These are phyloP conservation scores for Gamarada debralockiae DNA, from an alignment of 495 filamentous ascomycete species.

Conservation along the genomic window DNA sequence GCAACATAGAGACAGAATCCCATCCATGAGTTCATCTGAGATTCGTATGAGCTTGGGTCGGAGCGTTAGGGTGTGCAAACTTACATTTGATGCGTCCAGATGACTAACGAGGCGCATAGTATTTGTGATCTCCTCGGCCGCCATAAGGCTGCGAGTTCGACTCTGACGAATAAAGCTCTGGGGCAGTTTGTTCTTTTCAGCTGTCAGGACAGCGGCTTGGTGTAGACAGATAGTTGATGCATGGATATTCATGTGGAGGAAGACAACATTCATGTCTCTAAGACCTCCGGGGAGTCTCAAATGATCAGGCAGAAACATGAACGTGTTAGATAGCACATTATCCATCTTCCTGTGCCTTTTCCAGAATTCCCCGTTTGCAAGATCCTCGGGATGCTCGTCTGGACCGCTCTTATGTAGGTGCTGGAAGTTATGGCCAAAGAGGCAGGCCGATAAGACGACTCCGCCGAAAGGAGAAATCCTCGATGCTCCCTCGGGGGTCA, in stretches of 20 bases:
- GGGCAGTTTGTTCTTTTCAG: slow-evolving; percentile 78
- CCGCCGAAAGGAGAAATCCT: slow-evolving; percentile 75
- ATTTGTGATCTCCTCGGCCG: slow-evolving; percentile 87
- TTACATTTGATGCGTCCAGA: slow-evolving; percentile 74
- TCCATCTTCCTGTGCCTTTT: slow-evolving; percentile 86
- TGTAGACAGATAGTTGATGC: slow-evolving; percentile 94
- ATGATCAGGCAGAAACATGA: slow-evolving; percentile 73
- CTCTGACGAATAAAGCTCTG: slow-evolving; percentile 74
- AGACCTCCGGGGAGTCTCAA: slow-evolving; percentile 78
- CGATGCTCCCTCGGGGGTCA: slow-evolving; percentile 62
- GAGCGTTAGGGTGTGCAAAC: slow-evolving; percentile 22
- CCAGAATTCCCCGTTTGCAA: slow-evolving; percentile 88
- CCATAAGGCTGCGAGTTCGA: slow-evolving; percentile 84
- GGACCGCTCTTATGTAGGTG: slow-evolving; percentile 85
- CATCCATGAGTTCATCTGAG: slow-evolving; percentile 90
- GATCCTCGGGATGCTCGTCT: slow-evolving; percentile 78
- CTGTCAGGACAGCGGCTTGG: slow-evolving; percentile 94
- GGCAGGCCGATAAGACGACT: slow-evolving; percentile 74
- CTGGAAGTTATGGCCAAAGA: slow-evolving; percentile 90
- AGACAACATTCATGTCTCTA: slow-evolving; percentile 81
- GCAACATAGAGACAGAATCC: slow-evolving; percentile 94
- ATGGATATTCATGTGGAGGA: slow-evolving; percentile 93
- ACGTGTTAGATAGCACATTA: slow-evolving; percentile 79
- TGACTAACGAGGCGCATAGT: slow-evolving; percentile 95
- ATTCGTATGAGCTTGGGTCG: not conserved